Conservation (phyloP, 257 asterid species). For the Schizonepeta tenuifolia region DNA sequence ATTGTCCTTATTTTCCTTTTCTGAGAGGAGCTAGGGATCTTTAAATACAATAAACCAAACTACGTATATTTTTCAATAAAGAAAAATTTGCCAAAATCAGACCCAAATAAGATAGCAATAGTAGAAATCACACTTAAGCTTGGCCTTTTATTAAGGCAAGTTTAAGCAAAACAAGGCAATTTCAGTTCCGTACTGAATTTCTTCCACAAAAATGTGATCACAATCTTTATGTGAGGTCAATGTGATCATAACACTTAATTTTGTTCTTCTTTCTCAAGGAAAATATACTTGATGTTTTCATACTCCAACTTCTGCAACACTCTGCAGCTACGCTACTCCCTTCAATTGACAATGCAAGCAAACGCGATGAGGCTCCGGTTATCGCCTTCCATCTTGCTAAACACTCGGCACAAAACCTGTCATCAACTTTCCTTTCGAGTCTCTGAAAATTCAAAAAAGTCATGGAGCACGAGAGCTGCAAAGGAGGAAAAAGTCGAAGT, state of each 20-base stretch:
- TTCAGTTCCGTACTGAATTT: background rate
- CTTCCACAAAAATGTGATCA: background rate
- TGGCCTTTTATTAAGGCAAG: background rate
- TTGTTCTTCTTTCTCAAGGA: background rate
- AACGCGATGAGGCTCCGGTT: background rate
- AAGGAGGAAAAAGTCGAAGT: background rate
- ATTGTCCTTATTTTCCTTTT: no score
- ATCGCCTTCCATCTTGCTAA: conserved; percentile 27
- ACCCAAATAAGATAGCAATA: background rate
- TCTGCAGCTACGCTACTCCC: background rate
- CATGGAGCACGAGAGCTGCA: background rate
- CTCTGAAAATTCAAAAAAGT: background rate
- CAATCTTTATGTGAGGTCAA: background rate
- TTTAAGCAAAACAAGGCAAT: background rate
- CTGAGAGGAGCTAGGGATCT: no score
- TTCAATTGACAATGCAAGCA: conserved; percentile 31
- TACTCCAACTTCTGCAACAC: background rate
- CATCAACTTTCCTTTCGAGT: conserved; percentile 26
- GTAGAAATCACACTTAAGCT: background rate
- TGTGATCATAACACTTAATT: background rate
- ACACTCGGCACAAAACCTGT: conserved; percentile 3
- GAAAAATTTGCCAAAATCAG: no score
- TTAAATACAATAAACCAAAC: no score
- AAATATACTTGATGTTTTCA: background rate
- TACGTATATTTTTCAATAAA: no score